Evolutionary conservation across 75 land plant genomes (phyloP).

Genomic region (Selaginella tamariscina): DNA sequence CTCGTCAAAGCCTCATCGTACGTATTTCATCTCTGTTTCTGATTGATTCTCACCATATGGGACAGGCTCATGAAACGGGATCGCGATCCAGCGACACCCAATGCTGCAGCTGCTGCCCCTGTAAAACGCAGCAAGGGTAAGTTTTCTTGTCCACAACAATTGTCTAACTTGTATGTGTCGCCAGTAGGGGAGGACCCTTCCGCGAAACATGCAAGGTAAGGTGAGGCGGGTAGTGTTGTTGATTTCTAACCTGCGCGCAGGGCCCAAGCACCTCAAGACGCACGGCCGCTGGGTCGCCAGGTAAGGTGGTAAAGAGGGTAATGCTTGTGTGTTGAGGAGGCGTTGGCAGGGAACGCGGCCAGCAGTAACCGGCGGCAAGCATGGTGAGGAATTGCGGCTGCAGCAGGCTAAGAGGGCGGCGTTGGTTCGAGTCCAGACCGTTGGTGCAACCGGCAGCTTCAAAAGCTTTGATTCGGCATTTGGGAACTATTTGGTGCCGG

Average conservation of each 20-base stretch:
- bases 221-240: too few species aligned
- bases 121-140: background rate
- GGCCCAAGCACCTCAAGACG: background rate
- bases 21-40: background rate
- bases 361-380: background rate
- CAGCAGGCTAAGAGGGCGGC: slow-evolving; percentile 43
- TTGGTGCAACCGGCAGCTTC: slow-evolving; percentile 46
- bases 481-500: slow-evolving; percentile 58
- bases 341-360: background rate
- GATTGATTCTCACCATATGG: background rate
- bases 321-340: background rate
- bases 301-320: background rate
- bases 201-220: background rate
- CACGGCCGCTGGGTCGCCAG: background rate
- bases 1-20: background rate
- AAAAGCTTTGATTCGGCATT: slow-evolving; percentile 48
- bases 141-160: background rate
- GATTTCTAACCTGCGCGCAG: background rate
- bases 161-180: background rate
- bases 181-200: background rate
- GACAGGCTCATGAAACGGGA: background rate
- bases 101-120: background rate
- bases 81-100: background rate
- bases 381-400: slow-evolving; percentile 17
- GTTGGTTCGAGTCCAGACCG: slow-evolving; percentile 37